A percentile compares a stretch with the other conserved stretches of the same genome.
Evolutionary conservation across 1,284 basidiomycete species (phyloP).

Genomic region (Crucibulum cyathiforme): DNA sequence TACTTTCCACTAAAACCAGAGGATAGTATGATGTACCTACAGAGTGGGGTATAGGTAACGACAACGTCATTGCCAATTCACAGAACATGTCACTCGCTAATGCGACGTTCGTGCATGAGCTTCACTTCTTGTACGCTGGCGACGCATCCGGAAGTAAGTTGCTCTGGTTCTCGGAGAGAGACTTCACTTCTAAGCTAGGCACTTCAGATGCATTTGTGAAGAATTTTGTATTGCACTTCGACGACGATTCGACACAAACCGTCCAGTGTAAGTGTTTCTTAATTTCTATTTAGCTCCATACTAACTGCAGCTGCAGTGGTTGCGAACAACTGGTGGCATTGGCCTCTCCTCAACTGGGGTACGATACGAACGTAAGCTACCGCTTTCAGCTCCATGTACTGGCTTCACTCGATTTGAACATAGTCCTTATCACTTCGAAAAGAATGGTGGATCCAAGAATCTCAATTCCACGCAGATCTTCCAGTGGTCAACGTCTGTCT

Average conservation of each 20-base stretch:
- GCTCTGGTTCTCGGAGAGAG: background rate
- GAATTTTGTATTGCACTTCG: slow-evolving; percentile 40
- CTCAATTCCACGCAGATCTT: slow-evolving; percentile 49
- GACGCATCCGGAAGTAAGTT: slow-evolving; percentile 36
- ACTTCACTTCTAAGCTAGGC: too few relatives aligned
- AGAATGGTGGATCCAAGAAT: slow-evolving; percentile 35
- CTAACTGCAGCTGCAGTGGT: slow-evolving; percentile 31
- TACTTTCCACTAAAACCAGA: slow-evolving; percentile 1
- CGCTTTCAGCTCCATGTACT: background rate
- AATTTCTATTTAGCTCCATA: too few relatives aligned
- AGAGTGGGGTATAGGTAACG: slow-evolving; percentile 41
- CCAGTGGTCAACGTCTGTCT: slow-evolving; percentile 50
- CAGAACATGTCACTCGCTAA: slow-evolving; percentile 41
- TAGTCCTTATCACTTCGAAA: slow-evolving; percentile 47
- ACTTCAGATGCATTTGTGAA: slow-evolving; percentile 36
- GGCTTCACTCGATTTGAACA: background rate
- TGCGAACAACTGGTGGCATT: slow-evolving; percentile 47
- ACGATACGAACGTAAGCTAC: slow-evolving; percentile 41
- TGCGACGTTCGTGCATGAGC: slow-evolving; percentile 41
- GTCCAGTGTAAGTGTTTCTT: slow-evolving; percentile 35
- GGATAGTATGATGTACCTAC: slow-evolving; percentile 46
- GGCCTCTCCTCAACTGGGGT: slow-evolving; percentile 40
- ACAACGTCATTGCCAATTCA: slow-evolving; percentile 46
- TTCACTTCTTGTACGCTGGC: slow-evolving; percentile 51
- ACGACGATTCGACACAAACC: slow-evolving; percentile 35